Evolutionary conservation across 2,329 filamentous ascomycete species (phyloP).

Genomic region (Pseudonectria buxi): DNA sequence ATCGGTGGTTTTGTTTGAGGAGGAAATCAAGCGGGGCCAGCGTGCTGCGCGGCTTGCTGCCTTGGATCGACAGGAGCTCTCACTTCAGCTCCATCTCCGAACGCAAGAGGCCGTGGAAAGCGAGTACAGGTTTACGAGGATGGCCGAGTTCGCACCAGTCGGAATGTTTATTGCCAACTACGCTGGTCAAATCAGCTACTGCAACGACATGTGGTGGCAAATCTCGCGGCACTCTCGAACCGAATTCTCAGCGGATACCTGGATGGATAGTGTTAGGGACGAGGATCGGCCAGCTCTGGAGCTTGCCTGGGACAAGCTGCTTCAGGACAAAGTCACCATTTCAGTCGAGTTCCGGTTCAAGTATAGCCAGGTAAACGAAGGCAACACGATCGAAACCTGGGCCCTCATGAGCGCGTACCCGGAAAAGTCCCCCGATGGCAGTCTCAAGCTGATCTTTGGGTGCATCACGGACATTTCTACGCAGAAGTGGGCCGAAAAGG

Average conservation of each 20-base stretch:
- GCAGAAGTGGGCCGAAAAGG: conserved; percentile 77
- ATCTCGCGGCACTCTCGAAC: conserved; percentile 61
- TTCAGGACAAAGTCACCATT: conserved; percentile 55
- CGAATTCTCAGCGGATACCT: conserved; percentile 52
- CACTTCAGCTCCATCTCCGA: conserved; percentile 62
- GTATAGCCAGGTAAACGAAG: conserved; percentile 54
- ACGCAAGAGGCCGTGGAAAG: conserved; percentile 58
- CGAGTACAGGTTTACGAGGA: conserved; percentile 73
- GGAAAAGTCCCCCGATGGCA: conserved; percentile 57
- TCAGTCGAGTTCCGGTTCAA: conserved; percentile 73
- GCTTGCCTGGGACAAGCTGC: conserved; percentile 54
- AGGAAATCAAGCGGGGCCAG: conserved; percentile 71
- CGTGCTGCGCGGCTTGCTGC: conserved; percentile 68
- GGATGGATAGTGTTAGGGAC: conserved; percentile 65
- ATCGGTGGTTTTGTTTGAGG: conserved; percentile 75
- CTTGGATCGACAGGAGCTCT: conserved; percentile 69
- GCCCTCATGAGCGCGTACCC: conserved; percentile 71
- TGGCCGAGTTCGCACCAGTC: conserved; percentile 78
- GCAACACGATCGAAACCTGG: conserved; percentile 62
- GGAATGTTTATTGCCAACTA: conserved; percentile 80
- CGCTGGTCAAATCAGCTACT: conserved; percentile 65
- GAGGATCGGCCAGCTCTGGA: conserved; percentile 57
- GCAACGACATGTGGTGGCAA: conserved; percentile 72
- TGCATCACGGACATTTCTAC: conserved; percentile 80
- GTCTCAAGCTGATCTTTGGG: conserved; percentile 68